These are phyloP conservation scores for Rhynchospora tenuis DNA, from an alignment of 176 grass and related monocot species.

Conservation along the genomic window DNA sequence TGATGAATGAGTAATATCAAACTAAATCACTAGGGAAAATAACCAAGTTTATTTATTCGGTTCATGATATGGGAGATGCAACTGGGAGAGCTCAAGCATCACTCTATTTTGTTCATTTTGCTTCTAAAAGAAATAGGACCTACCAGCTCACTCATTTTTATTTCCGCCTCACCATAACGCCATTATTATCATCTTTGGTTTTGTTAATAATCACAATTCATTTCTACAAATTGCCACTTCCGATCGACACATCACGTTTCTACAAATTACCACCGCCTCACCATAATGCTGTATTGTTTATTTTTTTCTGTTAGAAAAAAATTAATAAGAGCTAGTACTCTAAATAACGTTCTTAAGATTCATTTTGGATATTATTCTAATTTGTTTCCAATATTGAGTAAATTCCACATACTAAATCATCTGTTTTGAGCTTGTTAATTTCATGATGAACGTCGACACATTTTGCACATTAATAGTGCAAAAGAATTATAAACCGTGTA, in stretches of 20 bases:
- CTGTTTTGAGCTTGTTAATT: not conserved
- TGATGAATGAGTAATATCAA: not conserved
- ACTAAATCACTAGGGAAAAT: not conserved
- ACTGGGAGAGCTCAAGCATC: slow-evolving; percentile 6
- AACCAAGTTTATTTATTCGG: not conserved
- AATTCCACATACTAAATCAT: not conserved
- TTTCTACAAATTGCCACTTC: slow-evolving; percentile 1
- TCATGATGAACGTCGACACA: not conserved
- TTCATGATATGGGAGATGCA: not conserved
- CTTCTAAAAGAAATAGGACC: slow-evolving; percentile 21
- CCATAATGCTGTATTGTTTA: too few relatives aligned
- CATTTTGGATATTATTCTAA: not conserved
- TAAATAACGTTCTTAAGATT: not conserved
- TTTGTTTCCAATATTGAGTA: not conserved
- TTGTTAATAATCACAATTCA: not conserved
- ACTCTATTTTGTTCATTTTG: slow-evolving; percentile 8
- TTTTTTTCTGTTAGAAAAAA: not conserved
- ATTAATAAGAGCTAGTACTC: not conserved
- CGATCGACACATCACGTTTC: not conserved
- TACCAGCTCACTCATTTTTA: slow-evolving; percentile 31
- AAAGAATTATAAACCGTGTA: not conserved
- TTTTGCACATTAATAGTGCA: not conserved
- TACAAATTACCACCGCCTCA: too few relatives aligned
- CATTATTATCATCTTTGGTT: slow-evolving; percentile 25
- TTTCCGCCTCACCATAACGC: slow-evolving; percentile 21